phyloP scores from a whole-genome alignment of 1,139 yeast genomes.

The Yamadazyma conglobata region DNA sequence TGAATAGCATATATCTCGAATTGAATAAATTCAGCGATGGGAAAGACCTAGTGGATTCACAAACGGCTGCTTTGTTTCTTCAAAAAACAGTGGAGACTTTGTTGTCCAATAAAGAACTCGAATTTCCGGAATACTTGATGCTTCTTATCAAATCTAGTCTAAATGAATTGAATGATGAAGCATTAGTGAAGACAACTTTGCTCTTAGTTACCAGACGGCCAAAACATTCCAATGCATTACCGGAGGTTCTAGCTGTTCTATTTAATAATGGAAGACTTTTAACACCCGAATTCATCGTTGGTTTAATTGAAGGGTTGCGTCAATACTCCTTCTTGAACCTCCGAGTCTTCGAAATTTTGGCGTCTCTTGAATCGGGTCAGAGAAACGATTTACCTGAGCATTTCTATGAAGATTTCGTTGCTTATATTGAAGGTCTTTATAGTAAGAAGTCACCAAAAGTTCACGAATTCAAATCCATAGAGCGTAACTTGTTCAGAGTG shows the following conservation, averaged over 20 bases:
- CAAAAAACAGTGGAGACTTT: slow-evolving; percentile 9
- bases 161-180: slow-evolving; percentile 6
- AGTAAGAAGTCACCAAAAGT: slow-evolving; percentile 26
- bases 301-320: slow-evolving; percentile 19
- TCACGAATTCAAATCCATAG: slow-evolving; percentile 35
- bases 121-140: slow-evolving; percentile 28
- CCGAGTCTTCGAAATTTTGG: slow-evolving; percentile 22
- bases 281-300: slow-evolving; percentile 1
- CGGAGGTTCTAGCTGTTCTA: slow-evolving; percentile 14
- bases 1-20: slow-evolving; percentile 14
- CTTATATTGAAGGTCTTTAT: slow-evolving; percentile 30
- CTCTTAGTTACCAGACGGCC: slow-evolving; percentile 11
- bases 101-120: slow-evolving; percentile 6
- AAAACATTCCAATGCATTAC: slow-evolving; percentile 6
- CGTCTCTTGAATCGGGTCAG: slow-evolving; percentile 8
- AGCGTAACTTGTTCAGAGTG: slow-evolving; percentile 29
- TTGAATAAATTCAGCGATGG: slow-evolving; percentile 10
- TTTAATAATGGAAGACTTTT: slow-evolving; percentile 7
- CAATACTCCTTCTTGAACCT: slow-evolving; percentile 17
- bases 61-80: slow-evolving; percentile 5
- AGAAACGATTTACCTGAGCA: slow-evolving; percentile 17
- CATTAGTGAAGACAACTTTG: slow-evolving; percentile 9
- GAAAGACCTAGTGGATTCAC: background rate
- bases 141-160: slow-evolving; percentile 17
- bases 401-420: slow-evolving; percentile 21